phyloP scores from a whole-genome alignment of 768 basidiomycete genomes.

The Pleurotus eryngii region DNA sequence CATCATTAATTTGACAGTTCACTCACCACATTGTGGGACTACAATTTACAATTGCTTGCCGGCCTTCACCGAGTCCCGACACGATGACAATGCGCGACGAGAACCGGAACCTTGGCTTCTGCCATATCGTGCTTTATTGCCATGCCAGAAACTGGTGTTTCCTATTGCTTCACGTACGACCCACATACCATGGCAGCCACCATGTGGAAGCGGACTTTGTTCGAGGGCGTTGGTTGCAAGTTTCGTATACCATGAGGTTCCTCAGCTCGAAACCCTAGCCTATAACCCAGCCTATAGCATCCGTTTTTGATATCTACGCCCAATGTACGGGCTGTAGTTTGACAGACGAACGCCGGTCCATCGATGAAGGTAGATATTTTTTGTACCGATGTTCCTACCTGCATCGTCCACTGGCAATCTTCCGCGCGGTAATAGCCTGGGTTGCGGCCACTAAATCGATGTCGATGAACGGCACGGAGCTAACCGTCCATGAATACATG shows the following conservation, averaged over 20 bases:
- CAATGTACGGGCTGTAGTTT: too few relatives aligned
- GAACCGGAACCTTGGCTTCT: too few relatives aligned
- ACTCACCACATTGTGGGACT: too few relatives aligned
- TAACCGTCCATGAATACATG: background rate
- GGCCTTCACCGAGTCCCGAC: too few relatives aligned
- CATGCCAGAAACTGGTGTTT: background rate
- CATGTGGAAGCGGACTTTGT: slow-evolving; percentile 8
- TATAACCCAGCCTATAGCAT: slow-evolving; percentile 5
- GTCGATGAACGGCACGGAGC: background rate
- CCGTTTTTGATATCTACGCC: background rate
- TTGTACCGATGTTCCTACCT: too few relatives aligned
- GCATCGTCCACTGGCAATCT: background rate
- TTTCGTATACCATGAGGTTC: slow-evolving; percentile 1
- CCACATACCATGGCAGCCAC: background rate
- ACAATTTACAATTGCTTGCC: too few relatives aligned
- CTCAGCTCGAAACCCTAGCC: slow-evolving; percentile 3
- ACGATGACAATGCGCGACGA: too few relatives aligned
- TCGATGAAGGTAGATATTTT: background rate
- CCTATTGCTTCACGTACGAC: background rate
- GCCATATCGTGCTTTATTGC: background rate
- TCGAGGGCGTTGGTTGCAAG: background rate
- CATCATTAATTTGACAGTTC: too few relatives aligned
- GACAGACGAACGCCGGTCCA: background rate
- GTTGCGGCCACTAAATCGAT: background rate
- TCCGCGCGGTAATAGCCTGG: background rate